Percentiles rank a stretch among this genome's conserved stretches.
phyloP scores from a whole-genome alignment of 495 filamentous ascomycete genomes.

The Hypoxylon rickii region DNA sequence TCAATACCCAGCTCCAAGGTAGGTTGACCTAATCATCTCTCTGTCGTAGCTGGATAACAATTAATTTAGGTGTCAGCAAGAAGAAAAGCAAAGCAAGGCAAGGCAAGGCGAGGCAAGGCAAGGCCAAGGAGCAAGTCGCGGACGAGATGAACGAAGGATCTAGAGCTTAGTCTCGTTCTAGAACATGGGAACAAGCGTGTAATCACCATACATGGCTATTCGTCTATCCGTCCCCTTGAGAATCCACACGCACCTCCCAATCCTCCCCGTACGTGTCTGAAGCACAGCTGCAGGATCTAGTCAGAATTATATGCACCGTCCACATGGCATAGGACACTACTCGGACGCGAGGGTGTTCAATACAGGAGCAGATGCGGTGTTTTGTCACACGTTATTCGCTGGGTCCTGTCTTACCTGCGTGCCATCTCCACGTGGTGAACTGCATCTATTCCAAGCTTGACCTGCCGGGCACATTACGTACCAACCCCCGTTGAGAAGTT shows the following conservation, averaged over 20 bases:
- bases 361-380: neutral
- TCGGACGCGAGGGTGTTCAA: neutral
- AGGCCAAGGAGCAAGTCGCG: neutral
- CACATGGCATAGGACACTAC: constrained; percentile 20
- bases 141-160: neutral
- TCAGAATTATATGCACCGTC: constrained; percentile 15
- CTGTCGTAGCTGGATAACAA: no score
- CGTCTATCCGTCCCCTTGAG: no score
- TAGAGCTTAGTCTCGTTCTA: constrained; percentile 8
- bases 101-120: no score
- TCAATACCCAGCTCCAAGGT: no score
- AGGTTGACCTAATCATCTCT: no score
- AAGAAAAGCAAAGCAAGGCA: no score
- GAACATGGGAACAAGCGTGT: constrained; percentile 13
- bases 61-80: no score
- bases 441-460: neutral
- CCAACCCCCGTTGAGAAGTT: constrained; percentile 1
- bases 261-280: constrained; percentile 4
- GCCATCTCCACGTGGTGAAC: constrained; percentile 13
- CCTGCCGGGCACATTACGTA: neutral
- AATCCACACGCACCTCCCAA: constrained; percentile 6
- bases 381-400: constrained; percentile 7
- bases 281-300: constrained; percentile 2
- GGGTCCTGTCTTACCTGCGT: constrained; percentile 1
- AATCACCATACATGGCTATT: no score